Evolutionary conservation across 805 yeast genomes (phyloP).

Genomic region (Lipomyces kockii): DNA sequence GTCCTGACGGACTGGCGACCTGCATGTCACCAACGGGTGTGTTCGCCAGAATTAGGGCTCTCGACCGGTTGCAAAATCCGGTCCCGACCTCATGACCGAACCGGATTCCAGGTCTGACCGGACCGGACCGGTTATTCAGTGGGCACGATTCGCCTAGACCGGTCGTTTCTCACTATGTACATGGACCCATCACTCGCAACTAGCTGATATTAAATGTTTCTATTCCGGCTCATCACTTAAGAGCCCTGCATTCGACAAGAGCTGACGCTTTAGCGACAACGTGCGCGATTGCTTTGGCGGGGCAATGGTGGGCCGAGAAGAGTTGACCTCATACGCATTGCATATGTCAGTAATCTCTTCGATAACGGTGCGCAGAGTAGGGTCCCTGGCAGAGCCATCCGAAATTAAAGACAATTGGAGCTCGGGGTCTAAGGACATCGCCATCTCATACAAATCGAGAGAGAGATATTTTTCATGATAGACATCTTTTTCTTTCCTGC

Average conservation of each 20-base stretch:
- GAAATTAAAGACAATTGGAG: not conserved
- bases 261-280: not conserved
- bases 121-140: too few relatives aligned
- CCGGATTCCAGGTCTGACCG: too few relatives aligned
- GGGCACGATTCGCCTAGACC: too few relatives aligned
- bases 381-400: not conserved
- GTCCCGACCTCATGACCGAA: too few relatives aligned
- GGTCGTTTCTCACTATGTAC: too few relatives aligned
- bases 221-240: not conserved
- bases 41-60: too few relatives aligned
- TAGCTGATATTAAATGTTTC: too few relatives aligned
- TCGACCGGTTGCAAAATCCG: too few relatives aligned
- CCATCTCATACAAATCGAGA: conserved; percentile 2
- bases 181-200: too few relatives aligned
- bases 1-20: too few relatives aligned
- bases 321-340: not conserved
- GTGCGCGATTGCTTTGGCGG: conserved; percentile 2
- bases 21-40: too few relatives aligned
- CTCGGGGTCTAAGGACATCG: conserved; percentile 2
- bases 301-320: not conserved
- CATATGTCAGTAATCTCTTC: conserved; percentile 2
- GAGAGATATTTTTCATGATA: conserved; percentile 3
- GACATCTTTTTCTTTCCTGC: not conserved
- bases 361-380: not conserved
- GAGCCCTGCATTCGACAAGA: conserved; percentile 3